These are phyloP conservation scores for Huntiella savannae DNA, from an alignment of 2,329 filamentous ascomycete species.

Conservation along the genomic window DNA sequence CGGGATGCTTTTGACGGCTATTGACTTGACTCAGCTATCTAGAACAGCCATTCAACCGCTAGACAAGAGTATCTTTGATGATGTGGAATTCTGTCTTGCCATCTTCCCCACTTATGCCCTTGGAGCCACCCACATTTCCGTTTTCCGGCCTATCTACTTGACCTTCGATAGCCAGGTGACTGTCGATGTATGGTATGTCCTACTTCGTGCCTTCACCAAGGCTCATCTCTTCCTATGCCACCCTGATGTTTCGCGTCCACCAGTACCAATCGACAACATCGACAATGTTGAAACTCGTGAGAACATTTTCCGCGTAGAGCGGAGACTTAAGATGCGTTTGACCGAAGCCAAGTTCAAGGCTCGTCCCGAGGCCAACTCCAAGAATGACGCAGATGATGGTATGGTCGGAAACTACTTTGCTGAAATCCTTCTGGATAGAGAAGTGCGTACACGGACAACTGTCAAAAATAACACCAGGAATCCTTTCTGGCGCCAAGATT, in stretches of 20 bases:
- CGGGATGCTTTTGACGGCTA: slow-evolving; percentile 56
- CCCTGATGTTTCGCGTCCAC: slow-evolving; percentile 22
- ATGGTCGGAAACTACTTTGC: slow-evolving; percentile 53
- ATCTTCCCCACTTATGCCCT: slow-evolving; percentile 87
- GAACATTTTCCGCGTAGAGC: slow-evolving; percentile 42
- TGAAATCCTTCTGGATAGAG: slow-evolving; percentile 62
- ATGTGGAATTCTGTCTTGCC: slow-evolving; percentile 83
- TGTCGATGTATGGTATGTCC: slow-evolving; percentile 95
- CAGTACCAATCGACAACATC: slow-evolving; percentile 23
- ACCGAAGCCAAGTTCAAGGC: slow-evolving; percentile 43
- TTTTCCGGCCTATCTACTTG: slow-evolving; percentile 76
- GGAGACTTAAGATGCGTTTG: slow-evolving; percentile 37
- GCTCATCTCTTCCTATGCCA: slow-evolving; percentile 68
- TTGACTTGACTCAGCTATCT: slow-evolving; percentile 76
- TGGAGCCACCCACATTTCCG: slow-evolving; percentile 50
- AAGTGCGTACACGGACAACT: slow-evolving; percentile 57
- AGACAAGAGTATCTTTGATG: slow-evolving; percentile 63
- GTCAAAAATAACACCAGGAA: slow-evolving; percentile 51
- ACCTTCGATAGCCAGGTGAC: slow-evolving; percentile 69
- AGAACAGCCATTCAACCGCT: slow-evolving; percentile 79
- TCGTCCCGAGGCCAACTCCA: slow-evolving; percentile 11
- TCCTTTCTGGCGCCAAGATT: slow-evolving; percentile 69
- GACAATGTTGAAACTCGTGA: slow-evolving; percentile 21
- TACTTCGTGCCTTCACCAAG: slow-evolving; percentile 77
- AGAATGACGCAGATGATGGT: slow-evolving; percentile 21